Evolutionary conservation across 2,329 filamentous ascomycete species (phyloP).

Genomic region (Trichoderma sp.): DNA sequence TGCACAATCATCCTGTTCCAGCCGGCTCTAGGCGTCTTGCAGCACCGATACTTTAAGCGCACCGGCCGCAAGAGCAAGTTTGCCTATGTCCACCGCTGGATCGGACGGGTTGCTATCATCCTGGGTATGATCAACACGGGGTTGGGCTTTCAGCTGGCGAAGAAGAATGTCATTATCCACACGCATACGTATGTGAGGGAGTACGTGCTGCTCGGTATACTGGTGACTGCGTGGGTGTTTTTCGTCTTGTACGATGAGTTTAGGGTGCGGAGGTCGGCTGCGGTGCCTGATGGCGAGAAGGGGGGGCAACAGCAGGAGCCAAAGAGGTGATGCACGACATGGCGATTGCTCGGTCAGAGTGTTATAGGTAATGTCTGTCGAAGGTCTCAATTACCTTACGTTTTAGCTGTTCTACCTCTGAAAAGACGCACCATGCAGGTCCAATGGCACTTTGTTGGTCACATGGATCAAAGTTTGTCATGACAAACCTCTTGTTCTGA

Average conservation of each 20-base stretch:
- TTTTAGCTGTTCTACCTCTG: too few species aligned
- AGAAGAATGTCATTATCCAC: slow-evolving; percentile 19
- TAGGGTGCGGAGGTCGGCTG: neutral
- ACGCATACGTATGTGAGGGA: slow-evolving; percentile 3
- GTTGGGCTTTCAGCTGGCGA: slow-evolving; percentile 13
- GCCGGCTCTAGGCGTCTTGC: slow-evolving; percentile 1
- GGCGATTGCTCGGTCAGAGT: too few species aligned
- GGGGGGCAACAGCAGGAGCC: neutral
- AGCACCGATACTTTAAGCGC: slow-evolving; percentile 14
- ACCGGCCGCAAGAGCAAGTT: slow-evolving; percentile 22
- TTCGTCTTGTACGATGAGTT: slow-evolving; percentile 10
- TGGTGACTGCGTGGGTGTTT: neutral
- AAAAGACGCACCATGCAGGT: neutral
- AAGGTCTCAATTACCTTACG: too few species aligned
- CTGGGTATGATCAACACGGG: slow-evolving; percentile 14
- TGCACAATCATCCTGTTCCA: slow-evolving; percentile 20
- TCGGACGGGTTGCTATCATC: slow-evolving; percentile 1
- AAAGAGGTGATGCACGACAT: neutral
- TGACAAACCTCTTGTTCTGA: too few species aligned
- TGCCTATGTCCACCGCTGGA: slow-evolving; percentile 19
- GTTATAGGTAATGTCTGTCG: neutral
- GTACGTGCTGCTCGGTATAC: slow-evolving; percentile 7
- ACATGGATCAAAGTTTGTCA: too few species aligned
- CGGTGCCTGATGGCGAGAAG: slow-evolving; percentile 16
- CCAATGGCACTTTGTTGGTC: too few species aligned